Evolutionary conservation across 23 red algal genomes (phyloP), one percentile per base, ranked within the genome.

Genomic region (Gracilaria vermiculophylla): DNA sequence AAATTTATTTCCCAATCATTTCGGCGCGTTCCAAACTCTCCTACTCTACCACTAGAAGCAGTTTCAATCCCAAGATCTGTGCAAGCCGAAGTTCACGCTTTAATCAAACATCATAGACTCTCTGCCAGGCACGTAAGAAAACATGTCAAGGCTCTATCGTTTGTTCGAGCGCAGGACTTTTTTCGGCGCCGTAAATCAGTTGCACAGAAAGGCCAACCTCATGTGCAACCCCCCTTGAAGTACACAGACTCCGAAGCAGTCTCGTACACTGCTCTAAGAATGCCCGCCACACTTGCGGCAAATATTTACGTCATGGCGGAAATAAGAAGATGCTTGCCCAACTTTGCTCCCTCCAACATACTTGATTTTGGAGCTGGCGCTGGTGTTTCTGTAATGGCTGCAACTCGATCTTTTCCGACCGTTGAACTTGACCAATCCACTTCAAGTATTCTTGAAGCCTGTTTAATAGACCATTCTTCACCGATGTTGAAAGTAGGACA

Each of bases 351-450:
- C 10, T 3, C 40, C 29, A 81, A 17, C 21, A 8, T 91, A 4
- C 45, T 91, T 13, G 87, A 91, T 32, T 91, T 91, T 69, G 87
- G 87, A 7, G 43, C 87, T 32, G 87, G 87, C 40, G 47, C 67
- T 19, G 87, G 75, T 24, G 62, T 62, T 31, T 69, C 62, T 37
- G 44, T 81, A 15, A 70, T 80, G 62, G 87, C 87, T 3, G 57
- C 64, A 15, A 43, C 44, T 19, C 69, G 87, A 41, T 42, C 57
- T 5, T 67, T 53, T 53, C 80, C 62, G 6, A 20, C 35, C 16
- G n/a, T n/a, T 27, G 23, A 27, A 53, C 14, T 9, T 52, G 76
- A 79, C 19, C 3, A 57, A n/a, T 21, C 45, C 2, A 3, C 32
- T 28, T 79, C 50, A 28, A 43, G 49, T 5, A 60, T 87, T 54